Percentiles rank a stretch among this genome's conserved stretches.
Evolutionary conservation across 1,284 basidiomycete species (phyloP).

Genomic region (Malassezia globosa): DNA sequence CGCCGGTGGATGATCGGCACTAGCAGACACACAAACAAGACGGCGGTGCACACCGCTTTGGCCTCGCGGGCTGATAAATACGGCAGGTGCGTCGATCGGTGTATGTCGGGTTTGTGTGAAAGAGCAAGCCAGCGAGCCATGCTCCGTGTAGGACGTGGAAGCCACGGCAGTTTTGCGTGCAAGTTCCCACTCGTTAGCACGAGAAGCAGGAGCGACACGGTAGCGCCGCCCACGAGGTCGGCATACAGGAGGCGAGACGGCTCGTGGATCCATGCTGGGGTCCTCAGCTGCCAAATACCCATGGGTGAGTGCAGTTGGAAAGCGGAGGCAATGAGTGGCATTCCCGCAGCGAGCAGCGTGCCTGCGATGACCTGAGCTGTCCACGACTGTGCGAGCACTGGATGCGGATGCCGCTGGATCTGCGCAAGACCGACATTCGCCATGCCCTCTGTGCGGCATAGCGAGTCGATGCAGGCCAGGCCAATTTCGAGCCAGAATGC

Average conservation of each 20-base stretch:
- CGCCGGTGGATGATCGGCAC: neutral
- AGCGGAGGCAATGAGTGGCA: constrained; percentile 28
- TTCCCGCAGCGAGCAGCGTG: constrained; percentile 27
- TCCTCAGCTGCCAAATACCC: constrained; percentile 25
- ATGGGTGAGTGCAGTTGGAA: constrained; percentile 27
- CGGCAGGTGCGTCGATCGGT: constrained; percentile 1
- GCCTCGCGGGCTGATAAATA: constrained; percentile 16
- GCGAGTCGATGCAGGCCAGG: constrained; percentile 25
- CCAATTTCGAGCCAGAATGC: constrained; percentile 23
- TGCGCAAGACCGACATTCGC: constrained; percentile 23
- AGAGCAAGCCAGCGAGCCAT: neutral
- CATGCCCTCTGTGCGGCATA: constrained; percentile 33
- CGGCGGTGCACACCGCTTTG: constrained; percentile 3
- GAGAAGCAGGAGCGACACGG: constrained; percentile 17
- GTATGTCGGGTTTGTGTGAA: neutral
- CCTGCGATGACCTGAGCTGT: constrained; percentile 27
- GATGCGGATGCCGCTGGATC: constrained; percentile 21
- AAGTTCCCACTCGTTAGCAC: constrained; percentile 6
- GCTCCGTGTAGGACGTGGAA: neutral
- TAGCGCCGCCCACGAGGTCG: constrained; percentile 22
- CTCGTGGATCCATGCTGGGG: constrained; percentile 23
- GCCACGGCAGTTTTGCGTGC: constrained; percentile 3
- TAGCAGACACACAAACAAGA: constrained; percentile 3
- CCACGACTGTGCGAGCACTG: constrained; percentile 19
- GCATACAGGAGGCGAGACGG: constrained; percentile 20